Conservation (phyloP, 2,329 filamentous ascomycete genomes). For the Fusarium siculi region DNA sequence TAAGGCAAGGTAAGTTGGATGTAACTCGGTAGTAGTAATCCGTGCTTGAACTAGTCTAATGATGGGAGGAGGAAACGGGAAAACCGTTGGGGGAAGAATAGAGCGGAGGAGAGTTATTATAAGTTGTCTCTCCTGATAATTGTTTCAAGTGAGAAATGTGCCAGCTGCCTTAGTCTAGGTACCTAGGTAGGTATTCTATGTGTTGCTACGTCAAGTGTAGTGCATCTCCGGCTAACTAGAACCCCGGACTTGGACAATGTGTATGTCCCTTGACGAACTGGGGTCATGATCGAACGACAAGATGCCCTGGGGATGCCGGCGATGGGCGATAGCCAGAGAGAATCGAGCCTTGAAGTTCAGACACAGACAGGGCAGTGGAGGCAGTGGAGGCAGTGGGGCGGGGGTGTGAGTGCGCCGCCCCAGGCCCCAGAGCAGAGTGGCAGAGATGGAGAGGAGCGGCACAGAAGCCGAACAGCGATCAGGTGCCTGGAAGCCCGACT, state of each 20-base stretch:
- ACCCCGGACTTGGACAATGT: conserved; percentile 3
- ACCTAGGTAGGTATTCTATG: neutral
- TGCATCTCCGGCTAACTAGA: neutral
- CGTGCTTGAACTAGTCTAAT: conserved; percentile 31
- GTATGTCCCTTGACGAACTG: neutral
- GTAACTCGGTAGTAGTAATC: conserved; percentile 31
- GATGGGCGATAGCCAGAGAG: conserved; percentile 17
- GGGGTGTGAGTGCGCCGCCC: conserved; percentile 30
- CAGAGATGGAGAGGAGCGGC: neutral
- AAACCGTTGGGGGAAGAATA: conserved; percentile 26
- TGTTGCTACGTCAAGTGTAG: neutral
- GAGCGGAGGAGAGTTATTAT: conserved; percentile 27
- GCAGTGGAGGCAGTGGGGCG: conserved; percentile 32
- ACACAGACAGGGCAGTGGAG: neutral
- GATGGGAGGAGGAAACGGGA: conserved; percentile 22
- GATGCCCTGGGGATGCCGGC: conserved; percentile 20
- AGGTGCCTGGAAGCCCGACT: conserved; percentile 12
- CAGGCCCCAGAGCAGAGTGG: neutral
- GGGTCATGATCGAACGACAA: conserved; percentile 37
- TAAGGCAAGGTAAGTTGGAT: neutral
- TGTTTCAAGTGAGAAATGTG: conserved; percentile 1
- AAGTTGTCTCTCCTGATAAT: conserved; percentile 22
- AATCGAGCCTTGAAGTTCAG: neutral
- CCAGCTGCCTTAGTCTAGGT: neutral
- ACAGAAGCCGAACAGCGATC: conserved; percentile 35